Evolutionary conservation across 176 grass and related monocot species (phyloP).

Genomic region (Aegilops speltoides): DNA sequence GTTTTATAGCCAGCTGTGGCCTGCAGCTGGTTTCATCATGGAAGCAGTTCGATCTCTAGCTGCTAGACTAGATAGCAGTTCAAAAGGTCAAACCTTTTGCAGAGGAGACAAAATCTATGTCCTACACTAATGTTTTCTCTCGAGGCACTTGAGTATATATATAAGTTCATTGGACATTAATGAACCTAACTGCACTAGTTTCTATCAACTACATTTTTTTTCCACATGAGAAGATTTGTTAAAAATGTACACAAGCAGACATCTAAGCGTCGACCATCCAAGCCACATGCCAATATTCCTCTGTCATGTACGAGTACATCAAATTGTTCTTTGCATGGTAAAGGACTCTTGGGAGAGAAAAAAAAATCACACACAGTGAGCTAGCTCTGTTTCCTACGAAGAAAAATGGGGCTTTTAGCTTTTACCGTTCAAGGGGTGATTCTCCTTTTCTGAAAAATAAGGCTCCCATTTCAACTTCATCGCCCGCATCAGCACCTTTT

Average conservation of each 20-base stretch:
- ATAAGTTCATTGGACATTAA: background rate
- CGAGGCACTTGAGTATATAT: background rate
- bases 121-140: background rate
- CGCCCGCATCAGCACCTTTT: background rate
- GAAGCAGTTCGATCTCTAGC: background rate
- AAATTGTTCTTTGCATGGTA: background rate
- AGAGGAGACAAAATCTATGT: background rate
- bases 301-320: too few relatives aligned
- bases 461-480: background rate
- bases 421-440: background rate
- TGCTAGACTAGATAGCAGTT: background rate
- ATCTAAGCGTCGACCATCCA: too few relatives aligned
- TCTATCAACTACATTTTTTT: too few relatives aligned
- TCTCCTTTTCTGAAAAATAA: too few relatives aligned
- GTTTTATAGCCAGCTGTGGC: background rate
- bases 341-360: background rate
- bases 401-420: background rate
- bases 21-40: background rate
- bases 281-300: too few relatives aligned
- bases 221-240: too few relatives aligned
- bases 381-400: background rate
- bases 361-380: background rate
- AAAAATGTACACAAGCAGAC: too few relatives aligned
- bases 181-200: too few relatives aligned
- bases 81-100: background rate